Conservation (phyloP, 2,329 filamentous ascomycete species). For the Penicillium sp. region DNA sequence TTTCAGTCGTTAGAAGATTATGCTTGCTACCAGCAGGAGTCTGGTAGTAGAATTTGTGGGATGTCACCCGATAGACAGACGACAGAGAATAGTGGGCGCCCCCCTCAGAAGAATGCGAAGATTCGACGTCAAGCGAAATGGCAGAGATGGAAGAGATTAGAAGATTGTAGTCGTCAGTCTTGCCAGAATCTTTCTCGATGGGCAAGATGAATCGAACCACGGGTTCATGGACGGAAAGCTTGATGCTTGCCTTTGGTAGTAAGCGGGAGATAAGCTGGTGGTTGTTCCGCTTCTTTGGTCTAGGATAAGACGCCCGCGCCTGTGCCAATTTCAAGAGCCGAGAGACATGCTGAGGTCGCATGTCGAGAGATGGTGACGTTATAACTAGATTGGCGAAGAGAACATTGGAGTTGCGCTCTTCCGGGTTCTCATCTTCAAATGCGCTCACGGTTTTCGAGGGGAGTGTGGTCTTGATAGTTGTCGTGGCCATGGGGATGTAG, state of each 20-base stretch:
- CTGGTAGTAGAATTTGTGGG: slow-evolving; percentile 91
- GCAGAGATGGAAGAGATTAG: slow-evolving; percentile 95
- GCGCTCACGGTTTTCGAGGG: slow-evolving; percentile 90
- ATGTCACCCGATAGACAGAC: slow-evolving; percentile 75
- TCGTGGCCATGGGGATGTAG: slow-evolving; percentile 96
- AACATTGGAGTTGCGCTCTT: slow-evolving; percentile 91
- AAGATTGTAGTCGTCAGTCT: slow-evolving; percentile 80
- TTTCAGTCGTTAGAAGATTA: slow-evolving; percentile 81
- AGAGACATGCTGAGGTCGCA: slow-evolving; percentile 87
- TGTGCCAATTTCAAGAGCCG: slow-evolving; percentile 73
- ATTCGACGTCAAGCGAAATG: slow-evolving; percentile 86
- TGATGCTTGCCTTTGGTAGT: slow-evolving; percentile 88
- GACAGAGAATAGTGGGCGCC: slow-evolving; percentile 82
- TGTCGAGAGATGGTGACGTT: slow-evolving; percentile 88
- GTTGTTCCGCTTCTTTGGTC: slow-evolving; percentile 43
- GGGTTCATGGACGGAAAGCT: slow-evolving; percentile 93
- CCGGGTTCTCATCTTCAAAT: slow-evolving; percentile 62
- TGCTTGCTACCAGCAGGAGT: slow-evolving; percentile 77
- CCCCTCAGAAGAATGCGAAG: slow-evolving; percentile 82
- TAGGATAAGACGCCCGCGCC: slow-evolving; percentile 45
- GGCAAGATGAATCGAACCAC: slow-evolving; percentile 86
- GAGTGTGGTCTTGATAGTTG: slow-evolving; percentile 86
- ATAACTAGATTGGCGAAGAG: slow-evolving; percentile 94
- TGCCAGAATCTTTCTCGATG: slow-evolving; percentile 57
- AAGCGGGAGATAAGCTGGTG: slow-evolving; percentile 79